A percentile compares a stretch with the other conserved stretches of the same genome.
Conservation (phyloP, 2,329 filamentous ascomycete species). For the Colletotrichum sp. region DNA sequence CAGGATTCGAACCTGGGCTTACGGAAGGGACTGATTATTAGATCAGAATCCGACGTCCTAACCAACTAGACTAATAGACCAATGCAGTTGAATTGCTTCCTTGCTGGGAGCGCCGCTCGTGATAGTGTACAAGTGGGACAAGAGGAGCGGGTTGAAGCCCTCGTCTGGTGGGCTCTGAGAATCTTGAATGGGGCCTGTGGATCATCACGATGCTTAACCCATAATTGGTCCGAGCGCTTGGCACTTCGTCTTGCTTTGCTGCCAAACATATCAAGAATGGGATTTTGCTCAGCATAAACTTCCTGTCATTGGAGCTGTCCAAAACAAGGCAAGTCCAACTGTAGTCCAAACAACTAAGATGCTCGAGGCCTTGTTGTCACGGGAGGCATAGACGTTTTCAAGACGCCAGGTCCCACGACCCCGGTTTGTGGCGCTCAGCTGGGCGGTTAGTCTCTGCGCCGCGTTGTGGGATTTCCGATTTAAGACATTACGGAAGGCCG, state of each 20-base stretch:
- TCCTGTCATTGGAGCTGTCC: neutral
- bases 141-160: neutral
- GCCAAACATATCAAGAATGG: neutral
- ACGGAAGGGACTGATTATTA: neutral
- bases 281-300: neutral
- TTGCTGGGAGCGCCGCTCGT: rapidly evolving
- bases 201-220: neutral
- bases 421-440: neutral
- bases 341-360: neutral
- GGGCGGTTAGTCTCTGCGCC: neutral
- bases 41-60: constrained; percentile 16
- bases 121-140: neutral
- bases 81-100: neutral
- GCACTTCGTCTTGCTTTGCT: neutral
- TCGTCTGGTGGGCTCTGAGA: neutral
- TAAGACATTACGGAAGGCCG: neutral
- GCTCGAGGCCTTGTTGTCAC: neutral
- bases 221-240: neutral
- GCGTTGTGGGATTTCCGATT: neutral
- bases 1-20: constrained; percentile 12
- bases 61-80: constrained; percentile 18
- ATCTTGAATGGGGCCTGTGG: neutral
- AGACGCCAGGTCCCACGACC: neutral
- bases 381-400: neutral
- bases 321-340: neutral